Conservation (phyloP, 2,329 filamentous ascomycete species). For the Aaosphaeria pasadenensis region DNA sequence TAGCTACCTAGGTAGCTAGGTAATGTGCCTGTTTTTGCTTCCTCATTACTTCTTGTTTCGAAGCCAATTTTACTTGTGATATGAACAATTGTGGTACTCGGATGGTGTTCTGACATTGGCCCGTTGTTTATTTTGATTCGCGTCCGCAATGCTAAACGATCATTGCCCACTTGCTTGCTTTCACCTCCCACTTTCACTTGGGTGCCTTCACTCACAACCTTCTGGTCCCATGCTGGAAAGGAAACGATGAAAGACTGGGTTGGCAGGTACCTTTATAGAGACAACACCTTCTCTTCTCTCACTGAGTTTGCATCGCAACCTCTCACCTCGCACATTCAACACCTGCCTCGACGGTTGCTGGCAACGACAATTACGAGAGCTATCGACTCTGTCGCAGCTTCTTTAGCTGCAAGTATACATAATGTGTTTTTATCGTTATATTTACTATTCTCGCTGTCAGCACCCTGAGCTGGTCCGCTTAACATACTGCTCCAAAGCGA, state of each 20-base stretch:
- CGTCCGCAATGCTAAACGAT: too few species aligned
- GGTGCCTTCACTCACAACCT: too few species aligned
- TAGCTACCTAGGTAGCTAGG: too few species aligned
- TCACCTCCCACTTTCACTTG: too few species aligned
- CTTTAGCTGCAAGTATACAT: too few species aligned
- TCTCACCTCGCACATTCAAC: background rate
- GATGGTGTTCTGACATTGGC: background rate
- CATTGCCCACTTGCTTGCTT: too few species aligned
- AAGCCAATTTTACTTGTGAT: background rate
- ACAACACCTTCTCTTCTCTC: background rate
- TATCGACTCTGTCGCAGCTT: too few species aligned
- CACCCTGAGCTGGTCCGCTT: constrained; percentile 28
- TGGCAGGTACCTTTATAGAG: background rate
- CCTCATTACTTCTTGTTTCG: constrained; percentile 4
- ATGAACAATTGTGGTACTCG: background rate
- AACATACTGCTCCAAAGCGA: constrained; percentile 30
- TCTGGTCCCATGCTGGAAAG: background rate
- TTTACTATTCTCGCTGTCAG: constrained; percentile 29
- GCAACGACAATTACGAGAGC: background rate
- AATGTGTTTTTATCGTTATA: constrained; percentile 37
- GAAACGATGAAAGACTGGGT: too few species aligned
- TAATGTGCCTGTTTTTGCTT: too few species aligned
- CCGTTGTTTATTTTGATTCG: background rate
- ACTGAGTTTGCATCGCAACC: background rate
- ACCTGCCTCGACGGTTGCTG: background rate